These are phyloP conservation scores for Eutypella sp. DNA, from an alignment of 2,329 filamentous ascomycete genomes.

Conservation along the genomic window DNA sequence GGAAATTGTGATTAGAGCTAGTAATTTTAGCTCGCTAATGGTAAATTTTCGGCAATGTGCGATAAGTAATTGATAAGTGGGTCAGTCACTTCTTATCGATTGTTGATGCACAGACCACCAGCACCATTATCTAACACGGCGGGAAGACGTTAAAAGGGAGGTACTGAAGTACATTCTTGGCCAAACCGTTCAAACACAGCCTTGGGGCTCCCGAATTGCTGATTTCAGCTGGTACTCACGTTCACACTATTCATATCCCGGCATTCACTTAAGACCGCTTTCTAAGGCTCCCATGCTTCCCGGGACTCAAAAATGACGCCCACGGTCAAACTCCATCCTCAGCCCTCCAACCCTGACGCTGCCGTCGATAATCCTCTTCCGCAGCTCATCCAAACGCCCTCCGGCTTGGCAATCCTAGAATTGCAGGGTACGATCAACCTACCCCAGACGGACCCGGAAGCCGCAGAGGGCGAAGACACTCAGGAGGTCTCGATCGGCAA, in stretches of 20 bases:
- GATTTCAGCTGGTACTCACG: neutral
- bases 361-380: constrained; percentile 58
- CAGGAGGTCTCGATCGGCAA: constrained; percentile 58
- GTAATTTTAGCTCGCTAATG: constrained; percentile 28
- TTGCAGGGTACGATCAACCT: constrained; percentile 88
- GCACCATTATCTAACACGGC: neutral
- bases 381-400: constrained; percentile 78
- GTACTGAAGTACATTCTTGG: no score
- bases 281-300: no score
- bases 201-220: neutral
- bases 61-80: neutral
- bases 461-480: constrained; percentile 25
- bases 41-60: constrained; percentile 17
- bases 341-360: constrained; percentile 15
- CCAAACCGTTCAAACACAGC: no score
- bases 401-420: constrained; percentile 84
- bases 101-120: constrained; percentile 17
- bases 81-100: neutral
- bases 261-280: neutral
- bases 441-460: constrained; percentile 38
- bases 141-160: no score
- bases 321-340: constrained; percentile 38
- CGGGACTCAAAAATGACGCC: constrained; percentile 21
- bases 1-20: constrained; percentile 18
- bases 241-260: neutral